A percentile compares a stretch with the other conserved stretches of the same genome.
phyloP scores from a whole-genome alignment of 176 grass and related monocot genomes.

The Ampelocalamus luodianensis region DNA sequence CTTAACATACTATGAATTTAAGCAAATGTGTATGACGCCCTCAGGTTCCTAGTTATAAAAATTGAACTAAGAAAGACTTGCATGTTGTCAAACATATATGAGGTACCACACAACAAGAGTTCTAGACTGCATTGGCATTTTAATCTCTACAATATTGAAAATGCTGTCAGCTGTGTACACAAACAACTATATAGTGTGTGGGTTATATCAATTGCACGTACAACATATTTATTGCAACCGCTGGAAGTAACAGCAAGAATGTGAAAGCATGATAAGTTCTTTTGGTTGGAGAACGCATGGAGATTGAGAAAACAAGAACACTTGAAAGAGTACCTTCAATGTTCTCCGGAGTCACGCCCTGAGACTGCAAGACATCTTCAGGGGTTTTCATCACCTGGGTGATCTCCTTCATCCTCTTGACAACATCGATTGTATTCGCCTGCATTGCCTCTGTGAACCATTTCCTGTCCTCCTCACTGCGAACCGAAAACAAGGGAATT shows the following conservation, averaged over 20 bases:
- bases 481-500: background rate
- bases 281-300: background rate
- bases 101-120: background rate
- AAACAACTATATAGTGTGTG: background rate
- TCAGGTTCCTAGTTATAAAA: background rate
- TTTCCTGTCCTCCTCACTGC: slow-evolving; percentile 81
- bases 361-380: slow-evolving; percentile 69
- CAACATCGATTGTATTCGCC: slow-evolving; percentile 67
- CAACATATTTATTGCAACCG: background rate
- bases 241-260: background rate
- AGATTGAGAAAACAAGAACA: background rate
- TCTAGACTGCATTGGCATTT: background rate
- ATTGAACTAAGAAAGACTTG: background rate
- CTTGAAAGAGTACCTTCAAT: slow-evolving; percentile 58
- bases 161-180: background rate
- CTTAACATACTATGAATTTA: background rate
- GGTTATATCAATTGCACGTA: background rate
- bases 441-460: slow-evolving; percentile 99
- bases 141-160: background rate
- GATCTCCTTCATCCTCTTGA: slow-evolving; percentile 95
- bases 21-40: background rate
- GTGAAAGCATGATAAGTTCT: background rate
- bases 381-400: slow-evolving; percentile 90
- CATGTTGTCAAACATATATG: background rate
- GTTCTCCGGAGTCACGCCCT: slow-evolving; percentile 70